Conservation (phyloP, 2,329 filamentous ascomycete genomes). For the Pseudomassariella vexata region DNA sequence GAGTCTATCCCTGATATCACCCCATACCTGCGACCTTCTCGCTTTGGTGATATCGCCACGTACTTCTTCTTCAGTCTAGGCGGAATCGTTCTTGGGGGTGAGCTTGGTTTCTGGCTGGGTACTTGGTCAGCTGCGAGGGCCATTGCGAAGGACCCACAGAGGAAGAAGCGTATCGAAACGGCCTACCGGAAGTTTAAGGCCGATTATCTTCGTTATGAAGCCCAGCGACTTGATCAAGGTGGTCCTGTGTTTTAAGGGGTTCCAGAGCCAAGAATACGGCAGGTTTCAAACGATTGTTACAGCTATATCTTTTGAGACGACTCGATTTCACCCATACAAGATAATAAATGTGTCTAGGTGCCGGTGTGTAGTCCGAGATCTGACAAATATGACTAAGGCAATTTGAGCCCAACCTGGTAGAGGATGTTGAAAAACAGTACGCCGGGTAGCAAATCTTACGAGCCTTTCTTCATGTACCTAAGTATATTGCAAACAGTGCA, state of each 20-base stretch:
- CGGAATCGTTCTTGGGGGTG: slow-evolving; percentile 59
- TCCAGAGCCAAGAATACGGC: neutral
- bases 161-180: slow-evolving; percentile 50
- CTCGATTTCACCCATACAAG: too few relatives aligned
- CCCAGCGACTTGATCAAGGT: slow-evolving; percentile 44
- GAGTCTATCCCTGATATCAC: slow-evolving; percentile 59
- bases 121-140: slow-evolving; percentile 45
- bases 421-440: too few relatives aligned
- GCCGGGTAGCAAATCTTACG: too few relatives aligned
- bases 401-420: too few relatives aligned
- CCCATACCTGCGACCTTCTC: slow-evolving; percentile 48
- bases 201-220: slow-evolving; percentile 56
- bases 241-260: slow-evolving; percentile 18
- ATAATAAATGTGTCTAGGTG: too few relatives aligned
- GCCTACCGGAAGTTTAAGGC: slow-evolving; percentile 59
- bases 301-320: too few relatives aligned
- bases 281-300: too few relatives aligned
- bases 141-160: slow-evolving; percentile 48
- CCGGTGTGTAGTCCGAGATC: too few relatives aligned
- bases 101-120: slow-evolving; percentile 55
- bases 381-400: too few relatives aligned
- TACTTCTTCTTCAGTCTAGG: slow-evolving; percentile 58
- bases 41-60: slow-evolving; percentile 53
- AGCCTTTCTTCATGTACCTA: too few relatives aligned
- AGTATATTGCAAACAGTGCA: too few relatives aligned